Evolutionary conservation across 2,329 filamentous ascomycete genomes (phyloP), one percentile per base, ranked within the genome.

Genomic region (Fusarium bactridioides): DNA sequence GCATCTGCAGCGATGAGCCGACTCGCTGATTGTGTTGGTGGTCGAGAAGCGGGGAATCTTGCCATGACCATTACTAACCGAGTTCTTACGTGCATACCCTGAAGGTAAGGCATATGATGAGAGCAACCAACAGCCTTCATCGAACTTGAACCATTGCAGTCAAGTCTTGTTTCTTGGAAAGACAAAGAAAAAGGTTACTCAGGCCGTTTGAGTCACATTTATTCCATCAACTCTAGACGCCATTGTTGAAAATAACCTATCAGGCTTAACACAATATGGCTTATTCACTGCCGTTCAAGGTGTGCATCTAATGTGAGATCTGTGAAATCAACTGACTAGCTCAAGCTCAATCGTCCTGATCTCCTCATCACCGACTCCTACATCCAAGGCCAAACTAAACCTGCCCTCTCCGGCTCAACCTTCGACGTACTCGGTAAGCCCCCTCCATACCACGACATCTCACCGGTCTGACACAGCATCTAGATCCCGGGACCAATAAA

Each of bases 401-500:
- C 13, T 18, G 63, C 63, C 1, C 3, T 31, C 10, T 67, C 63
- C 10, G 50, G 44, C 1, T 7, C 44, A 27, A 67, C 63, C 13
- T 68, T 68, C 10, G 50, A 68, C 3, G 65, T 68, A 1, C 48
- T 68, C 3, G 65, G 65, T 67, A 38, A 25, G 23, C 5, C 2
- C n/a, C 18, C 35, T 21, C 9, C 13, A 27, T 21, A 13, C 12
- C 16, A 29, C n/a, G 2, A 31, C 3, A 5, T 18, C 9, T 35
- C 13, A 19, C 23, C 18, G 43, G 7, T 4, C 50, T 68, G 7
- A 68, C 43, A 19, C 8, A 8, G 19, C 23, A 10, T 15, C 11
- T 13, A 63, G 66, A 67, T 19, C 66, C 66, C 5, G 66, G 66
- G 3, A 56, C 43, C 25, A 53, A 67, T 9, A 29, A 68, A 4